Conservation (phyloP, 257 asterid species). For the Cruciata laevipes region DNA sequence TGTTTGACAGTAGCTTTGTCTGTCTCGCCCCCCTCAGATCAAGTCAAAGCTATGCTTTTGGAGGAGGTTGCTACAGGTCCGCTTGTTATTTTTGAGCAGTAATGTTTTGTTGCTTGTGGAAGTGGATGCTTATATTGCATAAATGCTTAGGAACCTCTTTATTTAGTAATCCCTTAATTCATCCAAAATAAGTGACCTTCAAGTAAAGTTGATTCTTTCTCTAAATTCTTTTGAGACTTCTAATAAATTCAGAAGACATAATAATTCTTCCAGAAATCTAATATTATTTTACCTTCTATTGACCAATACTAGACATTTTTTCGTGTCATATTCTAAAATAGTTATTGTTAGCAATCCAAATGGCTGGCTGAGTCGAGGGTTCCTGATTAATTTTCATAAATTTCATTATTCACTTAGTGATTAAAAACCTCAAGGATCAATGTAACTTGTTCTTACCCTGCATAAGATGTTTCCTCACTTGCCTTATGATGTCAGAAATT, state of each 20-base stretch:
- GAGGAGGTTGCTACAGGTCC: constrained; percentile 63
- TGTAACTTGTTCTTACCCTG: not conserved
- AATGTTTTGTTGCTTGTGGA: constrained; percentile 3
- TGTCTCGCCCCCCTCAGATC: constrained; percentile 53
- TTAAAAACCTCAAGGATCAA: not conserved
- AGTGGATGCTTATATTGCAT: not conserved
- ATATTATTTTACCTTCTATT: no score
- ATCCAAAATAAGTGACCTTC: no score
- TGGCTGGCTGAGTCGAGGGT: not conserved
- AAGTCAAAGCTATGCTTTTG: constrained; percentile 57
- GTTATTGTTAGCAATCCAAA: not conserved
- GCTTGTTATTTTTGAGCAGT: constrained; percentile 10
- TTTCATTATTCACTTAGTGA: not conserved
- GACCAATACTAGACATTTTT: no score
- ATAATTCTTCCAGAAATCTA: not conserved
- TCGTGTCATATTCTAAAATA: no score
- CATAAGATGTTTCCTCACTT: not conserved
- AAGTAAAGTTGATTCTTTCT: no score
- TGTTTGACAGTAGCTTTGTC: constrained; percentile 76
- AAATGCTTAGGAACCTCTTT: not conserved
- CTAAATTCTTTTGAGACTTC: no score
- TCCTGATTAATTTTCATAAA: not conserved
- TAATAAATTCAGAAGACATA: not conserved
- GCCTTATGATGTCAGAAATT: not conserved
- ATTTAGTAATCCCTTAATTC: no score